A percentile compares a stretch with the other conserved stretches of the same genome.
Conservation (phyloP, 2,329 filamentous ascomycete species). For the Dactylonectria estremocensis region DNA sequence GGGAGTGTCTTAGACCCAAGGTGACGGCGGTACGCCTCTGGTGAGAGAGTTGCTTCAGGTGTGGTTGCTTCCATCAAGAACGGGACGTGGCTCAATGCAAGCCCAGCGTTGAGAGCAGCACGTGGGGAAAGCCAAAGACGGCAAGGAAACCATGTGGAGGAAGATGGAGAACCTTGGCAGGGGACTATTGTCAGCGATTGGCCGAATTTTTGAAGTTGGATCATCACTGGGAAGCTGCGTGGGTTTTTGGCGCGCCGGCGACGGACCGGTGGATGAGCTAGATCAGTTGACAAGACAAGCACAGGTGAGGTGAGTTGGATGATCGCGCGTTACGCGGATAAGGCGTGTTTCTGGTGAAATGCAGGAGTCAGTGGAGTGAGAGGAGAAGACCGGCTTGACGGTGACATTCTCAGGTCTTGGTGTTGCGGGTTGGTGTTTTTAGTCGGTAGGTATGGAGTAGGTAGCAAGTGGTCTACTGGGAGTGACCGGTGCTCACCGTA, state of each 20-base stretch:
- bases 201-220: slow-evolving; percentile 25
- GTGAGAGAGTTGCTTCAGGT: not conserved
- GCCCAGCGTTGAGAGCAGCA: not conserved
- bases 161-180: slow-evolving; percentile 42
- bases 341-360: too few relatives aligned
- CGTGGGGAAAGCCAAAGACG: slow-evolving; percentile 3
- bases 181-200: slow-evolving; percentile 33
- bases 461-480: not conserved
- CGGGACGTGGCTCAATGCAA: not conserved
- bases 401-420: not conserved
- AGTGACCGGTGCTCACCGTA: not conserved
- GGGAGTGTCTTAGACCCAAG: not conserved
- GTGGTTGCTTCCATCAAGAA: not conserved
- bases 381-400: not conserved
- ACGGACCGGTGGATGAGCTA: slow-evolving; percentile 3
- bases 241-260: not conserved
- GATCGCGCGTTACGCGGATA: not conserved
- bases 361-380: not conserved
- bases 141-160: slow-evolving; percentile 23
- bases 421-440: not conserved
- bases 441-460: too few relatives aligned
- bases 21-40: slow-evolving; percentile 1
- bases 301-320: not conserved
- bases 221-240: not conserved
- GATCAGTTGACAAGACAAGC: too few relatives aligned